Evolutionary conservation across 768 basidiomycete genomes (phyloP).

Genomic region (Auriscalpium orientale): DNA sequence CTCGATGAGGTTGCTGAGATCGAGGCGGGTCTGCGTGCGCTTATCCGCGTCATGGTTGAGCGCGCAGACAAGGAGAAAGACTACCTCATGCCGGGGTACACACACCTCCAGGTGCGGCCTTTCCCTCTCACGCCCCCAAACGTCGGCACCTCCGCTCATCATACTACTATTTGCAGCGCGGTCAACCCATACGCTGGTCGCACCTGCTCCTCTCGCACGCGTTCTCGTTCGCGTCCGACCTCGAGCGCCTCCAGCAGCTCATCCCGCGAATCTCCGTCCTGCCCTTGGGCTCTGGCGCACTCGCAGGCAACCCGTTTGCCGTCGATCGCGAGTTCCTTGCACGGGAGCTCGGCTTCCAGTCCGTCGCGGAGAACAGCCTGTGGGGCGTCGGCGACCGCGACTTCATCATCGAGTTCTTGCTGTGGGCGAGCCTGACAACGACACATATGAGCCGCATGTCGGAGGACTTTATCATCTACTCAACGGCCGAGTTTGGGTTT

Average conservation of each 20-base stretch:
- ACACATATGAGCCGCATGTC: conserved; percentile 91
- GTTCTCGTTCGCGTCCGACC: conserved; percentile 85
- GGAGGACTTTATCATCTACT: conserved; percentile 95
- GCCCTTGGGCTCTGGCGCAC: conserved; percentile 88
- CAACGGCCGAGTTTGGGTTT: conserved; percentile 96
- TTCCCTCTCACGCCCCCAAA: not conserved
- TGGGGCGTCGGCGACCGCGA: conserved; percentile 97
- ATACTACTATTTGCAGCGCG: conserved; percentile 52
- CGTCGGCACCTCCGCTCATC: not conserved
- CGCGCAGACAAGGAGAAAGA: conserved; percentile 92
- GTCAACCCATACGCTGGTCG: conserved; percentile 98
- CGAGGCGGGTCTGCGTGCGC: conserved; percentile 59
- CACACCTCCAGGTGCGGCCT: conserved; percentile 82
- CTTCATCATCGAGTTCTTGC: conserved; percentile 94
- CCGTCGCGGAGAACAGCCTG: conserved; percentile 91
- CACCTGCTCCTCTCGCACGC: conserved; percentile 94
- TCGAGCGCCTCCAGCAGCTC: conserved; percentile 76
- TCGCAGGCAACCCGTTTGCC: conserved; percentile 94
- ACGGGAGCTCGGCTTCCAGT: conserved; percentile 80
- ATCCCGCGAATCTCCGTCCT: conserved; percentile 88
- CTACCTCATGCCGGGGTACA: conserved; percentile 90
- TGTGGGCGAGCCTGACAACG: conserved; percentile 92
- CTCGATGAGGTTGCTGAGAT: conserved; percentile 67
- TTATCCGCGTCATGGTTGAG: conserved; percentile 84
- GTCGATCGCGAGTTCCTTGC: conserved; percentile 93